phyloP scores from a whole-genome alignment of 805 yeast genomes.

The Saccharomycopsis sp. region DNA sequence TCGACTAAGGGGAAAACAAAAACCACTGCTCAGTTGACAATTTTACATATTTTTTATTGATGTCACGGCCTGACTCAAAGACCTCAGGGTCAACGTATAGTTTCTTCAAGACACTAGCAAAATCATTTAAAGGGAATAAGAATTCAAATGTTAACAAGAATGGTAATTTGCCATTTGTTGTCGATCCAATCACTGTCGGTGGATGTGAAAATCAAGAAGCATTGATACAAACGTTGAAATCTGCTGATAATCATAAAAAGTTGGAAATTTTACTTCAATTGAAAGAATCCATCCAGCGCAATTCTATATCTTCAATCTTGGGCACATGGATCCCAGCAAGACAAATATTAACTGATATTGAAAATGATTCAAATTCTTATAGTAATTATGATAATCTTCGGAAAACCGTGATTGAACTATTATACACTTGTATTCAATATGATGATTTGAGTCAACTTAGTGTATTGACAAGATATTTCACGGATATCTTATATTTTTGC shows the following conservation, averaged over 20 bases:
- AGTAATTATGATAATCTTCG: slow-evolving; percentile 12
- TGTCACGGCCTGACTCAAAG: not conserved
- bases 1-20: no score
- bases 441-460: slow-evolving; percentile 20
- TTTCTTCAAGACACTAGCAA: slow-evolving; percentile 9
- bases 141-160: not conserved
- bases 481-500: slow-evolving; percentile 19
- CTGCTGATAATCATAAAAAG: slow-evolving; percentile 13
- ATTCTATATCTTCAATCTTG: slow-evolving; percentile 19
- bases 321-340: slow-evolving; percentile 22
- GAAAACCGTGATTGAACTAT: slow-evolving; percentile 16
- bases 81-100: slow-evolving; percentile 1
- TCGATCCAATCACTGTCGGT: slow-evolving; percentile 20
- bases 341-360: slow-evolving; percentile 10
- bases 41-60: not conserved
- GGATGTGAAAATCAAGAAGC: slow-evolving; percentile 17
- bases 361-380: slow-evolving; percentile 2
- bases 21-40: no score
- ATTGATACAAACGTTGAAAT: slow-evolving; percentile 11
- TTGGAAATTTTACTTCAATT: slow-evolving; percentile 15
- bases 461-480: slow-evolving; percentile 13
- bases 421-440: slow-evolving; percentile 17
- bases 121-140: slow-evolving; percentile 10
- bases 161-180: slow-evolving; percentile 1
- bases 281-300: slow-evolving; percentile 10